These are phyloP conservation scores for Umbellularia californica DNA, from an alignment of 164 flowering plant species.

Conservation along the genomic window DNA sequence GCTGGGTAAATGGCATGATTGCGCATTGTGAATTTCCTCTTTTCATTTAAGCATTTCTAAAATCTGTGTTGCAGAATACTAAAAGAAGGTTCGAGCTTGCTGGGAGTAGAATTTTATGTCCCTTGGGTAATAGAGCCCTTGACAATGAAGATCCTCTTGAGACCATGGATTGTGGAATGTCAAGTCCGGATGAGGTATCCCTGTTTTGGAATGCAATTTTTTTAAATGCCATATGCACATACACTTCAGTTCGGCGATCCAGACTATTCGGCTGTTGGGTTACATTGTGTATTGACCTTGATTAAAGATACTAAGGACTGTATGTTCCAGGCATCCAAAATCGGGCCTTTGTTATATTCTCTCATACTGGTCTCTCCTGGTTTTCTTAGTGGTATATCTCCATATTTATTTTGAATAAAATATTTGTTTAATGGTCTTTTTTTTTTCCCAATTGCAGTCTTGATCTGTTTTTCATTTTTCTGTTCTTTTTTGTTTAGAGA, in stretches of 20 bases:
- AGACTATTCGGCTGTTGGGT: too few species aligned
- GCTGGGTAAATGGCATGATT: not conserved
- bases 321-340: too few species aligned
- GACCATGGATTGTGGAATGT: conserved; percentile 32
- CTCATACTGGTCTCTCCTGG: too few species aligned
- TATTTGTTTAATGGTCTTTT: too few species aligned
- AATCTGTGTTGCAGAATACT: conserved; percentile 23
- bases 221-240: not conserved
- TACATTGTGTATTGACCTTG: too few species aligned
- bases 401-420: too few species aligned
- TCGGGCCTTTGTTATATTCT: too few species aligned
- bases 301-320: too few species aligned
- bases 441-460: too few species aligned
- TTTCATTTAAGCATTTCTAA: conserved; percentile 5
- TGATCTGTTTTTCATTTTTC: too few species aligned
- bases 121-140: conserved; percentile 27
- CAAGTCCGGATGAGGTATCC: conserved; percentile 63
- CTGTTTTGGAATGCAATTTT: conserved; percentile 1
- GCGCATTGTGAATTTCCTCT: not conserved
- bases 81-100: conserved; percentile 21
- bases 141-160: conserved; percentile 47
- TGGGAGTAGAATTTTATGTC: conserved; percentile 25
- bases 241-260: not conserved
- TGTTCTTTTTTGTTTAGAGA: too few species aligned
- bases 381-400: too few species aligned